phyloP scores from a whole-genome alignment of 2,329 filamentous ascomycete species.

The Diaporthe vaccinii region DNA sequence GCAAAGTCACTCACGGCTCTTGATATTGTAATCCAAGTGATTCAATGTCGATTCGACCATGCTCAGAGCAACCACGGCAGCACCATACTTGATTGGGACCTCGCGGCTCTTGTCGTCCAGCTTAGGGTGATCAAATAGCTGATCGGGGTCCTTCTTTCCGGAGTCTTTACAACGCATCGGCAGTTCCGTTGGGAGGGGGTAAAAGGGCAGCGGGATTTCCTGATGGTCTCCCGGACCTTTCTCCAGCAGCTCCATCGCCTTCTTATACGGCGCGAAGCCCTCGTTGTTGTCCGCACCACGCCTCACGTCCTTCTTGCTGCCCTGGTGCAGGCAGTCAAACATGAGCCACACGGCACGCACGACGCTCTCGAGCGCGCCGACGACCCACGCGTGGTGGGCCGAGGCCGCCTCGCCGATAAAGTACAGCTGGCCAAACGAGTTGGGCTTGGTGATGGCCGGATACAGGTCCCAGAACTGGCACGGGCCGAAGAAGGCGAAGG shows the following conservation, averaged over 20 bases:
- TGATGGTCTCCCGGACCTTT: neutral
- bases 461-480: neutral
- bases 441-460: neutral
- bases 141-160: neutral
- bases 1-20: too few species aligned
- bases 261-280: neutral
- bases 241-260: neutral
- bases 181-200: neutral
- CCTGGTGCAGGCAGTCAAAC: neutral
- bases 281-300: neutral
- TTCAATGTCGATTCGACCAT: constrained; percentile 3
- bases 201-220: neutral
- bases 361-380: neutral
- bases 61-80: neutral
- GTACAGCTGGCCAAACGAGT: neutral
- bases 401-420: neutral
- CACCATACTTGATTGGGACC: neutral
- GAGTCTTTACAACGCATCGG: neutral
- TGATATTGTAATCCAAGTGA: neutral
- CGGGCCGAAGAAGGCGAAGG: neutral
- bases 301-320: neutral
- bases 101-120: neutral
- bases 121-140: constrained; percentile 1
- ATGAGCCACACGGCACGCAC: neutral
- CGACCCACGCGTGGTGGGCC: neutral